These are phyloP conservation scores for Lophiotrema nucula DNA, from an alignment of 495 filamentous ascomycete species.

Conservation along the genomic window DNA sequence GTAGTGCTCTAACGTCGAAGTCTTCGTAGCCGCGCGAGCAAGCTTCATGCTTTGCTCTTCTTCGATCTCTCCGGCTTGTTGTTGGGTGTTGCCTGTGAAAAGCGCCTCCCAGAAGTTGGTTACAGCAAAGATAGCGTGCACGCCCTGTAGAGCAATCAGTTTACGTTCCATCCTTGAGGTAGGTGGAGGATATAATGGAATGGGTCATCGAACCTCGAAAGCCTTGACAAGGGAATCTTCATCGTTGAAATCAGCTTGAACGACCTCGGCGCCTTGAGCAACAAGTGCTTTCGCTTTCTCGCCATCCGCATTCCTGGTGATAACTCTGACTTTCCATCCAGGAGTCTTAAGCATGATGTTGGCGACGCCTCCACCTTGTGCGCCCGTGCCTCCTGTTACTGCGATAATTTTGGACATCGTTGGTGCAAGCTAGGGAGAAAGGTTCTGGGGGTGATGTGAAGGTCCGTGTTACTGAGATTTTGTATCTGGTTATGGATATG, in stretches of 20 bases:
- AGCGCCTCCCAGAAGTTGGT: constrained; percentile 33
- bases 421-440: too few species aligned
- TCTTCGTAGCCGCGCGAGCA: constrained; percentile 44
- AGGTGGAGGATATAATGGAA: too few species aligned
- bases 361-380: constrained; percentile 15
- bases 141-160: constrained; percentile 8
- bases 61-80: constrained; percentile 31
- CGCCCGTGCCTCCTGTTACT: constrained; percentile 11
- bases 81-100: constrained; percentile 10
- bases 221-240: constrained; percentile 22
- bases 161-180: too few species aligned
- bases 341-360: constrained; percentile 12
- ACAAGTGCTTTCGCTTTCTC: constrained; percentile 25
- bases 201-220: constrained; percentile 36
- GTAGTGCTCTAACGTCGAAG: constrained; percentile 45
- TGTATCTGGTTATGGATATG: too few species aligned
- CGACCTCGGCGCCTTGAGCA: constrained; percentile 26
- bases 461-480: too few species aligned
- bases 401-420: constrained; percentile 13
- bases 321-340: constrained; percentile 26
- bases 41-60: constrained; percentile 46
- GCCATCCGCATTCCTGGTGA: constrained; percentile 26
- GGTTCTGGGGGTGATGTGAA: too few species aligned
- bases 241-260: constrained; percentile 26
- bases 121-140: constrained; percentile 29